These are phyloP conservation scores for Hypseocharis bilobata DNA, from an alignment of 441 rosid species.

Conservation along the genomic window DNA sequence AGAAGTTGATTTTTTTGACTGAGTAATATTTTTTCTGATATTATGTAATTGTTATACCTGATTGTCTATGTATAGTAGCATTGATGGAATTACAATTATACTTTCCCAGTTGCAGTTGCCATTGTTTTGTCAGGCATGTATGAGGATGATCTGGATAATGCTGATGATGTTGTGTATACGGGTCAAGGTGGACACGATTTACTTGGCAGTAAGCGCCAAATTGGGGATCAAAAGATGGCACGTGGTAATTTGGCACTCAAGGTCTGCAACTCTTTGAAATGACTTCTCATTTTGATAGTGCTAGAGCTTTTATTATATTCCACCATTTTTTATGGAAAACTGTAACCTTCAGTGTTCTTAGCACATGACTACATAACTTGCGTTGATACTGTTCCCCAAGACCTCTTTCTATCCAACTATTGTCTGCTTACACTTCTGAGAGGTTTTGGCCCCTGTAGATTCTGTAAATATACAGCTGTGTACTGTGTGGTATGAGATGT, in stretches of 20 bases:
- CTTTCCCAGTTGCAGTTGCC: slow-evolving; percentile 54
- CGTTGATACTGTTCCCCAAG: too few species aligned
- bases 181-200: slow-evolving; percentile 86
- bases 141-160: slow-evolving; percentile 82
- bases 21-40: too few species aligned
- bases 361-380: too few species aligned
- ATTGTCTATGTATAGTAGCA: not conserved
- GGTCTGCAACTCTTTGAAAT: slow-evolving; percentile 34
- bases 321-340: not conserved
- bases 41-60: too few species aligned
- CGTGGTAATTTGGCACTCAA: slow-evolving; percentile 83
- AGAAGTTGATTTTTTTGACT: too few species aligned
- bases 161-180: slow-evolving; percentile 69
- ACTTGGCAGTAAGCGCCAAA: slow-evolving; percentile 69
- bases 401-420: too few species aligned
- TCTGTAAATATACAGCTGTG: not conserved
- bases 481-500: not conserved
- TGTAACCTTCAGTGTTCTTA: not conserved
- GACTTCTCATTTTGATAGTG: not conserved
- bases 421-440: not conserved
- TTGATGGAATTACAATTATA: slow-evolving; percentile 25
- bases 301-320: slow-evolving; percentile 1
- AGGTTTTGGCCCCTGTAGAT: not conserved
- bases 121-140: slow-evolving; percentile 80
- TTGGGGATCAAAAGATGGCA: slow-evolving; percentile 47